These are phyloP conservation scores for Magnusiomyces suaveolens DNA, from an alignment of 1,139 yeast species.

Conservation along the genomic window DNA sequence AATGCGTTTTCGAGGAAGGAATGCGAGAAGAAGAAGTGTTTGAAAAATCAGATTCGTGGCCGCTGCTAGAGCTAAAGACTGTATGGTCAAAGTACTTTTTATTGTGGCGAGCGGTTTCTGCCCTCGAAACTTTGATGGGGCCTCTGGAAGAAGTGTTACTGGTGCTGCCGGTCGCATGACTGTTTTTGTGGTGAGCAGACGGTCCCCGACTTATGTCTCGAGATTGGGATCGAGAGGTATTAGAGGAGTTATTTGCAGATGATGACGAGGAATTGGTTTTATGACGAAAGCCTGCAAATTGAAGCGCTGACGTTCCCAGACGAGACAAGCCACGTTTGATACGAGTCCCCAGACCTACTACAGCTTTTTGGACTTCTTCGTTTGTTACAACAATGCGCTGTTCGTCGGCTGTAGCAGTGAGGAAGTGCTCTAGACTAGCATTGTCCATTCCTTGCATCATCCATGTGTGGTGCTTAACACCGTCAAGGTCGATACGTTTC, in stretches of 20 bases:
- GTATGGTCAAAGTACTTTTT: conserved; percentile 5
- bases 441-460: conserved; percentile 51
- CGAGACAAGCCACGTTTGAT: conserved; percentile 47
- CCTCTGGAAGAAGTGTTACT: not conserved
- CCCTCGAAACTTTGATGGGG: not conserved
- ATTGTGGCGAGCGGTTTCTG: conserved; percentile 1
- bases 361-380: conserved; percentile 67
- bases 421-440: conserved; percentile 33
- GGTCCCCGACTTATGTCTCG: not conserved
- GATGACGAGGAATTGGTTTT: conserved; percentile 14
- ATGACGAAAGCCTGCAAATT: conserved; percentile 32
- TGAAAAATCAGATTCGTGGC: conserved; percentile 4
- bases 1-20: not conserved
- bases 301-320: conserved; percentile 38
- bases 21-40: conserved; percentile 1
- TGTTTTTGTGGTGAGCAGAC: not conserved
- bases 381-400: conserved; percentile 48
- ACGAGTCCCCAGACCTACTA: conserved; percentile 59
- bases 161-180: not conserved
- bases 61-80: conserved; percentile 3
- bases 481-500: conserved; percentile 57
- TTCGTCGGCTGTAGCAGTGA: conserved; percentile 27
- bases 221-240: conserved; percentile 1
- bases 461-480: conserved; percentile 76
- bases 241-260: conserved; percentile 7